Conservation (phyloP, 2,329 filamentous ascomycete species). For the Alternaria rosae region DNA sequence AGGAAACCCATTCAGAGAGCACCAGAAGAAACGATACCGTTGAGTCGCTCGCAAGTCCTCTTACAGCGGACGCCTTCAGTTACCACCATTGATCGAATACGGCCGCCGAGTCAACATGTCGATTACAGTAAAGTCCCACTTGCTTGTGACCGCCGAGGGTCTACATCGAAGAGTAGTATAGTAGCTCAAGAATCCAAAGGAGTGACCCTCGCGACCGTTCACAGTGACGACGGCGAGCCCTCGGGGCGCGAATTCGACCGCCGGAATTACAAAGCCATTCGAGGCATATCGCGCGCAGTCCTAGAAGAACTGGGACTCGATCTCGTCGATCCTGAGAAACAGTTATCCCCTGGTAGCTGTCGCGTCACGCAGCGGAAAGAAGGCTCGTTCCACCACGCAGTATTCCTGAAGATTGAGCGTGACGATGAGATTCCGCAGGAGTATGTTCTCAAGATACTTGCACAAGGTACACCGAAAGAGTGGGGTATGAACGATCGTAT, state of each 20-base stretch:
- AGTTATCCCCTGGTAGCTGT: not conserved
- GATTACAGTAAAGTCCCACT: not conserved
- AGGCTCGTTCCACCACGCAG: slow-evolving; percentile 17
- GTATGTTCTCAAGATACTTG: slow-evolving; percentile 6
- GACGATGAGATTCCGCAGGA: not conserved
- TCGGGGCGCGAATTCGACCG: not conserved
- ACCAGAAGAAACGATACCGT: not conserved
- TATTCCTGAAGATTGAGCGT: slow-evolving; percentile 5
- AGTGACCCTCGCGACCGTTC: not conserved
- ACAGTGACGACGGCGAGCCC: not conserved
- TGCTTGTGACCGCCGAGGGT: not conserved
- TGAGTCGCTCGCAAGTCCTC: not conserved
- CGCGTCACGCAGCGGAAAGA: slow-evolving; percentile 3
- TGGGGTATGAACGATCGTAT: slow-evolving; percentile 14
- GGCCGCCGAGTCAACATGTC: not conserved
- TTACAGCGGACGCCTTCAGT: not conserved
- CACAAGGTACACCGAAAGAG: not conserved
- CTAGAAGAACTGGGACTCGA: not conserved
- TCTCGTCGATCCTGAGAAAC: not conserved
- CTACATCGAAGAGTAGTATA: not conserved
- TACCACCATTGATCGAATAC: not conserved
- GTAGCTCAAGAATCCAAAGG: not conserved
- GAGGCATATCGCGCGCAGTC: not conserved
- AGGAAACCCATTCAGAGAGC: not conserved
- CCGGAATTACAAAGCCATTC: slow-evolving; percentile 4